phyloP scores from a whole-genome alignment of 306 rosid genomes.

The Fragaria ananassa region DNA sequence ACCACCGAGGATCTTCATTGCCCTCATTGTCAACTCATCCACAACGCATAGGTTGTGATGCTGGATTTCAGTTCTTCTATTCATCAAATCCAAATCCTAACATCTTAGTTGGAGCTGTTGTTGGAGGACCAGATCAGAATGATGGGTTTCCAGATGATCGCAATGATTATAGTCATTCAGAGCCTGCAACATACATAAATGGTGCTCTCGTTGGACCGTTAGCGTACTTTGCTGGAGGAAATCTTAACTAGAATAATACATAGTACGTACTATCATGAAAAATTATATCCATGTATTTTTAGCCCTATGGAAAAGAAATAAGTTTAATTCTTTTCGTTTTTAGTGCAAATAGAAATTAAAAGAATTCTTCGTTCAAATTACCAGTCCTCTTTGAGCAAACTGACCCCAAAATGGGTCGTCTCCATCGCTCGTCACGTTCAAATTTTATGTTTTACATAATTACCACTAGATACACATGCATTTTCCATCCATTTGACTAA shows the following conservation, averaged over 20 bases:
- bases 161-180: slow-evolving; percentile 71
- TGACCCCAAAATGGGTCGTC: too few relatives aligned
- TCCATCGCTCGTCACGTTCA: too few relatives aligned
- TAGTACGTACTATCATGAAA: too few relatives aligned
- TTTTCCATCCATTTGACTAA: too few relatives aligned
- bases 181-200: slow-evolving; percentile 81
- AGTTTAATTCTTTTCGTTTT: too few relatives aligned
- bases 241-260: background rate
- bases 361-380: too few relatives aligned
- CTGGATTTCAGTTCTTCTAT: slow-evolving; percentile 67
- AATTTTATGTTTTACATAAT: too few relatives aligned
- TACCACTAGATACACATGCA: too few relatives aligned
- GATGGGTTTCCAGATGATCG: slow-evolving; percentile 81
- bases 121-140: slow-evolving; percentile 82
- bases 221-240: slow-evolving; percentile 61
- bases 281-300: too few relatives aligned
- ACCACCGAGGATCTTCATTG: slow-evolving; percentile 92
- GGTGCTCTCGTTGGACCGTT: slow-evolving; percentile 79
- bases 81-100: slow-evolving; percentile 75
- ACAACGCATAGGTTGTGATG: slow-evolving; percentile 70
- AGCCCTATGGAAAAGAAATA: too few relatives aligned
- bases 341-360: too few relatives aligned
- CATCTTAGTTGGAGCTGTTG: slow-evolving; percentile 69
- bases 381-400: too few relatives aligned
- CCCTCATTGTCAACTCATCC: slow-evolving; percentile 67